Evolutionary conservation across 1,139 yeast genomes (phyloP).

Genomic region (Pichia sp.): DNA sequence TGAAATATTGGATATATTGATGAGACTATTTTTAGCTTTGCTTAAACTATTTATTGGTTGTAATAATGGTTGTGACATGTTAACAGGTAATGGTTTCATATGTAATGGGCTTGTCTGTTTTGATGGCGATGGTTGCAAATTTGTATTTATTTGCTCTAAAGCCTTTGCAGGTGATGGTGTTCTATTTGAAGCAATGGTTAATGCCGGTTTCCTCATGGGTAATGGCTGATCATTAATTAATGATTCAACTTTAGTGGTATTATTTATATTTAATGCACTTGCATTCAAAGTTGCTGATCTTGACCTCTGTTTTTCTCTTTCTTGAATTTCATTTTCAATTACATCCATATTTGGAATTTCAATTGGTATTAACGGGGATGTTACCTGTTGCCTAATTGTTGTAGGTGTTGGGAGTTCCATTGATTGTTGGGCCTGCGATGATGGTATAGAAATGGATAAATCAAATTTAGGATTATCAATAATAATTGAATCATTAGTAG

Average conservation of each 20-base stretch:
- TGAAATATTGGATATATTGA: conserved; percentile 3
- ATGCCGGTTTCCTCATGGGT: conserved; percentile 20
- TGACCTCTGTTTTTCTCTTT: conserved; percentile 35
- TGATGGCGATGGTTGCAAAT: conserved; percentile 19
- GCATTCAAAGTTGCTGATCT: conserved; percentile 38
- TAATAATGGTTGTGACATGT: conserved; percentile 38
- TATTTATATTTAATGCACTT: conserved; percentile 1
- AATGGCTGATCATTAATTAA: conserved; percentile 10
- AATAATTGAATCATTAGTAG: background rate
- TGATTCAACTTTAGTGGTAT: conserved; percentile 6
- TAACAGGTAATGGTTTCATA: conserved; percentile 48
- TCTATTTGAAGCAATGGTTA: conserved; percentile 15
- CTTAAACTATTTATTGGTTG: conserved; percentile 50
- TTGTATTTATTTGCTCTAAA: conserved; percentile 15
- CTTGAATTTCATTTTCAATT: conserved; percentile 26
- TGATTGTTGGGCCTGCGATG: background rate
- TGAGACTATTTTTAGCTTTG: conserved; percentile 23
- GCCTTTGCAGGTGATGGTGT: conserved; percentile 26
- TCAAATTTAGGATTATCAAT: background rate
- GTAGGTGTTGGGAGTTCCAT: conserved; percentile 13
- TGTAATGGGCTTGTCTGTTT: conserved; percentile 34
- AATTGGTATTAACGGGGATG: conserved; percentile 44
- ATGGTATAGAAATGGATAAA: background rate
- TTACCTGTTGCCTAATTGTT: conserved; percentile 1
- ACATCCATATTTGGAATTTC: conserved; percentile 49